Evolutionary conservation across 495 filamentous ascomycete species (phyloP), one percentile per base, ranked within the genome.

Genomic region (Emericellopsis terricola): DNA sequence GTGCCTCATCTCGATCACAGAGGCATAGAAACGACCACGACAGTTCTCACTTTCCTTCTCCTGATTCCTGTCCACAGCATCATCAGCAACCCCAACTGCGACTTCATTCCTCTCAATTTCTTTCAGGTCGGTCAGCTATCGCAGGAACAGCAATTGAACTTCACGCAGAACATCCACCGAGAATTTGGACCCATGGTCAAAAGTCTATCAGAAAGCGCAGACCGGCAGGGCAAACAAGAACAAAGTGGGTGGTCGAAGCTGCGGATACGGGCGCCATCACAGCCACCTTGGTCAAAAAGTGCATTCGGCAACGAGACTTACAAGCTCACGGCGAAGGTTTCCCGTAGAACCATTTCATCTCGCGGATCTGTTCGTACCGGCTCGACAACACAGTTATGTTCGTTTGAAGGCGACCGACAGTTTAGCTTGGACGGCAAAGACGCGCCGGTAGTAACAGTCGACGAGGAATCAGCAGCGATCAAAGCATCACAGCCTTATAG

Each of bases 61-160:
- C 48, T 62, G 31, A 52, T 65, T 3, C 62, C 65, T 6, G 55
- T 64, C 24, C 58, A 64, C 27, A 33, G 41, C 19, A 47, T 38
- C 11, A 38, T 53, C 17, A 44, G 36, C 11, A 43, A 53, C 1
- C 43, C 56, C 1, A 47, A 52, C 0, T 52, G 53, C 38, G 48
- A 56, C 21, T 67, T 64, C 27, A 41, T 56, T 10, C 64, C 64
- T 2, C 41, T 69, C 15, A 54, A 44, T 18, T 65, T 68, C 41
- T 68, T 67, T 41, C 64, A 62, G 38, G 49, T 55, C 13, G 55
- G 59, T 14, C 65, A 68, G 44, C 46, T 60, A 29, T 49, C 57
- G 5, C 52, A 65, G 41, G 44, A 44, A 15, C 52, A 65, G 33
- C 50, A 58, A 19, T 47, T 49, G 9, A 51, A 45, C 10, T 65